These are phyloP conservation scores for Coemansia sp. DNA, from an alignment of 192 early-diverging fungal genomes.

Conservation along the genomic window DNA sequence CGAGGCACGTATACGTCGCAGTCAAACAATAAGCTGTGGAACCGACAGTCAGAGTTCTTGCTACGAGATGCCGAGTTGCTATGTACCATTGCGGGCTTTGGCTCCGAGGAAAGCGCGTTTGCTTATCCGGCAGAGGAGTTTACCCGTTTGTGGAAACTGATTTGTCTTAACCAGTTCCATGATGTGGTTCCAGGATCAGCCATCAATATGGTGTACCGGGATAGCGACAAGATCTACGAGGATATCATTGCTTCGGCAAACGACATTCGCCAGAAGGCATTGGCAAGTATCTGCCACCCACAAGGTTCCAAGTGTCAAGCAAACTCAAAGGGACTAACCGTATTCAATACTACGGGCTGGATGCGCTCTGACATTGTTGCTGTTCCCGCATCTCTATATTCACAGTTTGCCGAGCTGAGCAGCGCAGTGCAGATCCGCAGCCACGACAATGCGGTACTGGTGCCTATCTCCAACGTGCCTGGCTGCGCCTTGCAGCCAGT, in stretches of 20 bases:
- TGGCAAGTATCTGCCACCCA: conserved; percentile 40
- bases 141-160: conserved; percentile 82
- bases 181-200: conserved; percentile 92
- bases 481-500: conserved; percentile 17
- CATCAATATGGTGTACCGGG: conserved; percentile 88
- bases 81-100: conserved; percentile 49
- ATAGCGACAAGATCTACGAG: conserved; percentile 61
- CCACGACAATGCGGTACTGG: conserved; percentile 26
- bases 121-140: conserved; percentile 75
- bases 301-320: conserved; percentile 6
- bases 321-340: conserved; percentile 34
- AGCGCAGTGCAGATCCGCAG: conserved; percentile 30
- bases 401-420: neutral
- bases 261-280: conserved; percentile 47
- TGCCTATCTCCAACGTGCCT: conserved; percentile 33
- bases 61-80: conserved; percentile 83
- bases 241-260: conserved; percentile 39
- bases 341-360: conserved; percentile 71
- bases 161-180: conserved; percentile 95
- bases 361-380: conserved; percentile 67
- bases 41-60: conserved; percentile 81
- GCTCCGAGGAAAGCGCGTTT: conserved; percentile 12
- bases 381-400: conserved; percentile 41
- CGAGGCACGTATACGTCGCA: conserved; percentile 97
- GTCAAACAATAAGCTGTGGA: conserved; percentile 77